Base-by-base conservation (phyloP, 441 rosid genomes). In the Syzygium syzygioides region DNA sequence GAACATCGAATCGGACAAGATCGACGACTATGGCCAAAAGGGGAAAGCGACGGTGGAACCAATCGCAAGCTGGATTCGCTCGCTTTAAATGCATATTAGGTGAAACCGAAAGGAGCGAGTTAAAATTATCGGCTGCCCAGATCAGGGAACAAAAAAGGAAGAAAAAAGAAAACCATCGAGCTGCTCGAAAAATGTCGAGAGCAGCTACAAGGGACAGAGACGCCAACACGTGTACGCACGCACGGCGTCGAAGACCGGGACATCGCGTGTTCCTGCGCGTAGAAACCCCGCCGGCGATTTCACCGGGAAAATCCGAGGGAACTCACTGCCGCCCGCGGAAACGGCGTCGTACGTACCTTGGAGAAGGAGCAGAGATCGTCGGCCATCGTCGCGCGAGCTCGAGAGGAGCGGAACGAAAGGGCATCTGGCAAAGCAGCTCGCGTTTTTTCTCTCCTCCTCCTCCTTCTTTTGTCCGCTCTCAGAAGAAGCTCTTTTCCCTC, bases 351-450 rank as follows among this genome's bases (percentile, higher is more conserved):
- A 7, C 62, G 84, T 88, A 95, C 97, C 96, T 94, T 95, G 86
- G 92, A 84, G 93, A 91, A 92, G 90, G 89, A 91, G 91, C 92
- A 90, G 91, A 91, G 92, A 92, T 94, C 95, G 79, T 94, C 97
- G 83, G 93, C 96, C 97, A 94, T 94, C 55, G 91, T 89, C 90
- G 90, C 86, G 30, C 57, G 62, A 32, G 52, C 55, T 23, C 15
- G 45, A 66, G 76, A 57, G 54, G 52, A 53, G 79, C 79, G 45
- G 55, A 87, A 88, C 87, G 80, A 85, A 91, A 91, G 90, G 88
- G 93, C 96, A 94, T 94, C 85, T 88, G 91, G 90, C 87, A 93
- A 92, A 93, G 89, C 85, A 23, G 57, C 20, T 32, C 52, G 89
- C 59, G 86, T 37, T 85, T 15, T 52, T 56, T 76, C 60, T 79